Conservation (phyloP, 768 basidiomycete genomes). For the Pulveroboletus sp. region DNA sequence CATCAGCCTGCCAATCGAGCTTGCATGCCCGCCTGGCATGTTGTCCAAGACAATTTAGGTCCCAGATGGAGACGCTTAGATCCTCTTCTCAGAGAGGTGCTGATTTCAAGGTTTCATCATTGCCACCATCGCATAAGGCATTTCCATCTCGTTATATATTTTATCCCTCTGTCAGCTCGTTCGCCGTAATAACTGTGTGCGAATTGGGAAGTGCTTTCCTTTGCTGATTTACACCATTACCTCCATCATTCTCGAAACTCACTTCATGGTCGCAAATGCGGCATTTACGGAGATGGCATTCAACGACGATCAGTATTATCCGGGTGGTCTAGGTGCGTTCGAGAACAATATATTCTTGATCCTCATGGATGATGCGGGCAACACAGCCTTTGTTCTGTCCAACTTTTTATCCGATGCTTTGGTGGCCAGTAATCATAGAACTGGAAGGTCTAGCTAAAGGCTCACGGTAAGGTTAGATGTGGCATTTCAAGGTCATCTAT, state of each 20-base stretch:
- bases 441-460: not conserved
- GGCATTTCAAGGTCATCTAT: conserved; percentile 19
- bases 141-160: conserved; percentile 2
- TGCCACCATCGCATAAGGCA: conserved; percentile 7
- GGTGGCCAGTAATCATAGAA: conserved; percentile 10
- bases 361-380: conserved; percentile 14
- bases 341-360: conserved; percentile 17
- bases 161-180: conserved; percentile 7
- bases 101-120: conserved; percentile 18
- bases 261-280: conserved; percentile 13
- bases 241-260: conserved; percentile 10
- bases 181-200: not conserved
- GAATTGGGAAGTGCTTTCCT: conserved; percentile 1
- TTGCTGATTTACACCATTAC: conserved; percentile 6
- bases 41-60: conserved; percentile 14
- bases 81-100: conserved; percentile 14
- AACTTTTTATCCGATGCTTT: conserved; percentile 16
- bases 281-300: conserved; percentile 26
- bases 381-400: conserved; percentile 2
- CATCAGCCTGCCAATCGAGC: no score
- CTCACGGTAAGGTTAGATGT: conserved; percentile 4
- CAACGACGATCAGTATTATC: conserved; percentile 30
- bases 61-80: conserved; percentile 7
- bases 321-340: conserved; percentile 29
- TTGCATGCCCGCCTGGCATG: no score